These are phyloP conservation scores for Cryptosporidium felis DNA, from an alignment of 169 alveolate genomes.

Conservation along the genomic window DNA sequence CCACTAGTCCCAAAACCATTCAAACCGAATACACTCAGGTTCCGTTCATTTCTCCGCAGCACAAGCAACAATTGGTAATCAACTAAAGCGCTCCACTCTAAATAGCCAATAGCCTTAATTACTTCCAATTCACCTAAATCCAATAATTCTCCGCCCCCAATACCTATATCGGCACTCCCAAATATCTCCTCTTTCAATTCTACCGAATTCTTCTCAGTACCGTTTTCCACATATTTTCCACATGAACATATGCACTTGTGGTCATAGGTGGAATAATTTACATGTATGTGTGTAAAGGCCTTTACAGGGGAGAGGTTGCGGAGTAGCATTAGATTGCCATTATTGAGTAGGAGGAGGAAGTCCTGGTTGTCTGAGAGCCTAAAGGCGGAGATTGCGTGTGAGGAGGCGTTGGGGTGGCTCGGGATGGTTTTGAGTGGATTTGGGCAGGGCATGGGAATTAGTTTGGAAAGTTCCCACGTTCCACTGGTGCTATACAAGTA, in stretches of 20 bases:
- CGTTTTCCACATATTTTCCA: constrained; percentile 16
- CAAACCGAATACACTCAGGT: constrained; percentile 3
- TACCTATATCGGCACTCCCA: too few relatives aligned
- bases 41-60: background rate
- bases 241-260: background rate
- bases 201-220: background rate
- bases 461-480: background rate
- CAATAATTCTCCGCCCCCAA: too few relatives aligned
- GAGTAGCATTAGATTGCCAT: background rate
- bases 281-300: background rate
- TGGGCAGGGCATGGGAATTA: too few relatives aligned
- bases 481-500: constrained; percentile 6
- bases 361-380: background rate
- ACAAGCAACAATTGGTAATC: constrained; percentile 20
- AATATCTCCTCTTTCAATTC: too few relatives aligned
- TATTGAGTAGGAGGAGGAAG: constrained; percentile 18
- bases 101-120: background rate
- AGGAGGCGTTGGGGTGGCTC: too few relatives aligned
- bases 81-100: background rate
- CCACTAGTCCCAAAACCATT: background rate
- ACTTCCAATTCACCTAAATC: background rate
- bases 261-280: too few relatives aligned
- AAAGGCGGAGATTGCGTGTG: too few relatives aligned
- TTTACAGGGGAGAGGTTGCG: background rate
- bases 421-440: too few relatives aligned